phyloP scores from a whole-genome alignment of 768 basidiomycete species.

The Lentinula lateritia region DNA sequence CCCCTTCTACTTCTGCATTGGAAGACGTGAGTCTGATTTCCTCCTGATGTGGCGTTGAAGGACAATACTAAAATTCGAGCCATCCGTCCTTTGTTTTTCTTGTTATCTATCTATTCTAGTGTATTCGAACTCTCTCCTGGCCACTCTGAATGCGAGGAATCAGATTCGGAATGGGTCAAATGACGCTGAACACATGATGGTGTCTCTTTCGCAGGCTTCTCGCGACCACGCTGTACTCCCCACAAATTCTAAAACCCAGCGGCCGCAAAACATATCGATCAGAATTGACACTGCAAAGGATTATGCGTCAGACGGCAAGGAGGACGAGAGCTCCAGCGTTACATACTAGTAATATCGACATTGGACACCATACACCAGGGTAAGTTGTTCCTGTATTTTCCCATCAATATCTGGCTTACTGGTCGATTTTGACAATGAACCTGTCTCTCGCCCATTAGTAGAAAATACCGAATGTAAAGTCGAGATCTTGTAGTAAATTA shows the following conservation, averaged over 20 bases:
- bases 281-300: slow-evolving; percentile 5
- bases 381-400: neutral
- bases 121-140: slow-evolving; percentile 24
- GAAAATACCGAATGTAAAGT: too few relatives aligned
- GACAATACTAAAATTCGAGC: neutral
- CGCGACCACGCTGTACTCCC: neutral
- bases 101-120: slow-evolving; percentile 11
- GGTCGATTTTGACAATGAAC: too few relatives aligned
- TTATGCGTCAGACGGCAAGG: neutral
- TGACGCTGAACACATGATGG: slow-evolving; percentile 4
- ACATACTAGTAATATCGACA: neutral
- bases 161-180: neutral
- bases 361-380: neutral
- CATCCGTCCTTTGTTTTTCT: neutral
- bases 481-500: too few relatives aligned
- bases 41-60: too few relatives aligned
- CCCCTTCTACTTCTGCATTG: slow-evolving; percentile 27
- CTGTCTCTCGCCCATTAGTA: too few relatives aligned
- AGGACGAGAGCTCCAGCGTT: neutral
- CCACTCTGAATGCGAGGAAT: slow-evolving; percentile 6
- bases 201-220: slow-evolving; percentile 4
- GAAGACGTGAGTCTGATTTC: slow-evolving; percentile 13
- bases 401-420: too few relatives aligned
- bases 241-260: neutral
- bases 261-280: slow-evolving; percentile 4